A percentile compares a stretch with the other conserved stretches of the same genome.
Evolutionary conservation across 306 rosid species (phyloP).

Genomic region (Cucurbita maxima): DNA sequence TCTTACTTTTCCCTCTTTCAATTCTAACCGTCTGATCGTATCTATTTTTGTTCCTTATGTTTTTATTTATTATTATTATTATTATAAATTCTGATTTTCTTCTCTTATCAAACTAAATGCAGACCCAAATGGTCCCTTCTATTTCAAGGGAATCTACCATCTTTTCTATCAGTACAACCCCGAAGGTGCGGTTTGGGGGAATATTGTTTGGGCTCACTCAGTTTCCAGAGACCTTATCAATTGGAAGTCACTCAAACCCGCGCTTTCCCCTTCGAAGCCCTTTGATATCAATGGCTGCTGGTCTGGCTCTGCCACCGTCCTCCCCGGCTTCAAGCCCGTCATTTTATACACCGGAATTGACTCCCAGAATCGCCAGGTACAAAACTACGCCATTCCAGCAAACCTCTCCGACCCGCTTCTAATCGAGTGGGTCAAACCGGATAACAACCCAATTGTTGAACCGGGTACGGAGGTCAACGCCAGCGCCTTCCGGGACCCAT

Average conservation of each 20-base stretch:
- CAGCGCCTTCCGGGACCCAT: constrained; percentile 59
- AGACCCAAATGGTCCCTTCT: constrained; percentile 40
- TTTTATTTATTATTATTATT: no score
- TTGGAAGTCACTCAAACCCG: constrained; percentile 51
- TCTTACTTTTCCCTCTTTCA: no score
- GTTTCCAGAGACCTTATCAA: constrained; percentile 56
- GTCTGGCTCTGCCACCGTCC: constrained; percentile 75
- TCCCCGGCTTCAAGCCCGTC: constrained; percentile 51
- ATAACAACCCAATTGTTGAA: constrained; percentile 37
- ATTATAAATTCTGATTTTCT: no score
- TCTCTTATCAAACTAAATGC: no score
- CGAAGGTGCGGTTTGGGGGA: constrained; percentile 82
- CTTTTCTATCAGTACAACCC: constrained; percentile 82
- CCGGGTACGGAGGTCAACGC: constrained; percentile 17
- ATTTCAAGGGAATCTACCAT: constrained; percentile 59
- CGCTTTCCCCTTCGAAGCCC: constrained; percentile 50
- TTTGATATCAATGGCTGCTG: constrained; percentile 72
- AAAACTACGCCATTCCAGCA: constrained; percentile 48
- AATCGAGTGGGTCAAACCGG: constrained; percentile 47
- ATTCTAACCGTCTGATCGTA: no score
- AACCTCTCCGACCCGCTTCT: constrained; percentile 51
- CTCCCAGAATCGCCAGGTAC: constrained; percentile 31
- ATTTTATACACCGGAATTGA: constrained; percentile 65
- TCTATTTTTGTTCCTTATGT: no score
- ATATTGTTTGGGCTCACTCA: constrained; percentile 92